phyloP scores from a whole-genome alignment of 108 stramenopile species.

The Skeletonema potamos region DNA sequence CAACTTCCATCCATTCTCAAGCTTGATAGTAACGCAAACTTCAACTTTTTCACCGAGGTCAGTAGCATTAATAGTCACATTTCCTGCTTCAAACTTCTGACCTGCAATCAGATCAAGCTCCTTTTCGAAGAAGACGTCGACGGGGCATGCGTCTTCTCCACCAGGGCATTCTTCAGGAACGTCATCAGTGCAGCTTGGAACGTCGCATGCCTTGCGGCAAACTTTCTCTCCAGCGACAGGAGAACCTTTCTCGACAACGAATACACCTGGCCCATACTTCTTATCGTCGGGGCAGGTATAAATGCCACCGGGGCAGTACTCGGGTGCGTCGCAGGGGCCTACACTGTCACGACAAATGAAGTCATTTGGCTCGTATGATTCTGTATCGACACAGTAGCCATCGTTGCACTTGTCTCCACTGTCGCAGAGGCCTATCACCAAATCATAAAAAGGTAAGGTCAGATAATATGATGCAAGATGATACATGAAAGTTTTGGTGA shows the following conservation, averaged over 20 bases:
- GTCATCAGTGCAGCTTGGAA: neutral
- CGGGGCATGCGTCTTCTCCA: neutral
- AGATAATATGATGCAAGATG: neutral
- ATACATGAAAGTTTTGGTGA: neutral
- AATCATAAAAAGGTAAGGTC: neutral
- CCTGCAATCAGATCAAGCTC: neutral
- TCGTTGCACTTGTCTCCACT: neutral
- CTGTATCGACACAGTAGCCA: neutral
- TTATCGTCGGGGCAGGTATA: neutral
- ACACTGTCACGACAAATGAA: neutral
- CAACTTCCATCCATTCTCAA: neutral
- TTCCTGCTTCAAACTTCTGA: neutral
- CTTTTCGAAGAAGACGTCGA: neutral
- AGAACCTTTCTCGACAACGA: neutral
- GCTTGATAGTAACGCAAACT: neutral
- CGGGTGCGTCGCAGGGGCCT: neutral
- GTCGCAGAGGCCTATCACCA: neutral
- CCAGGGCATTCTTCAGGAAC: neutral
- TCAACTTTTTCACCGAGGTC: neutral
- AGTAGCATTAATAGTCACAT: neutral
- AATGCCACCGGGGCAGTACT: neutral
- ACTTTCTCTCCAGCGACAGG: too few relatives aligned
- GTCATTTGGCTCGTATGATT: neutral
- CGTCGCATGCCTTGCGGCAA: neutral
- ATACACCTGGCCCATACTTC: neutral